These are phyloP conservation scores for Trypanosoma theileri DNA, from an alignment of 208 protist species.

Conservation along the genomic window DNA sequence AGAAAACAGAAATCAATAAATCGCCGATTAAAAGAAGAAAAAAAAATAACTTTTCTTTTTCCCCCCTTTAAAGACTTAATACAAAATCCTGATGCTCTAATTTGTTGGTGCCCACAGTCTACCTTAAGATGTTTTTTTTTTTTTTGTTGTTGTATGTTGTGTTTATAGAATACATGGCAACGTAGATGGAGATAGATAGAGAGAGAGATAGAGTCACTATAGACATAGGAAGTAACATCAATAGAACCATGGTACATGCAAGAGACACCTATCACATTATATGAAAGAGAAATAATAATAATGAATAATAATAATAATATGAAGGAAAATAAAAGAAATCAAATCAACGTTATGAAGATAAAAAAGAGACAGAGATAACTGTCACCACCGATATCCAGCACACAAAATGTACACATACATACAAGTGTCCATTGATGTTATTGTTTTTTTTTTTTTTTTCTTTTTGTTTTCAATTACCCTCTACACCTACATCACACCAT, in stretches of 20 bases:
- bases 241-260: no score
- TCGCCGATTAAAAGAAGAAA: conserved; percentile 2
- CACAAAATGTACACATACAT: no score
- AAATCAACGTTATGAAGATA: not conserved
- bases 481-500: no score
- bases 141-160: conserved; percentile 16
- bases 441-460: no score
- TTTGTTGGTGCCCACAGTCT: not conserved
- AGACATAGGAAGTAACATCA: no score
- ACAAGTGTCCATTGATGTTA: no score
- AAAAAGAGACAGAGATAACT: conserved; percentile 8
- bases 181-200: not conserved
- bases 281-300: not conserved
- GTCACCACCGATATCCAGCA: no score
- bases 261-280: no score
- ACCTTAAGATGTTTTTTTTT: conserved; percentile 7
- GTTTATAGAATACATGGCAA: conserved; percentile 2
- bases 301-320: conserved; percentile 18
- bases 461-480: no score
- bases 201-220: not conserved
- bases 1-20: not conserved
- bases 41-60: conserved; percentile 1
- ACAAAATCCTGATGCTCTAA: not conserved
- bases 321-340: not conserved
- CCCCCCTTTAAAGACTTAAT: not conserved